Conservation (phyloP, 345 rosid species). For the Trapa incisa region DNA sequence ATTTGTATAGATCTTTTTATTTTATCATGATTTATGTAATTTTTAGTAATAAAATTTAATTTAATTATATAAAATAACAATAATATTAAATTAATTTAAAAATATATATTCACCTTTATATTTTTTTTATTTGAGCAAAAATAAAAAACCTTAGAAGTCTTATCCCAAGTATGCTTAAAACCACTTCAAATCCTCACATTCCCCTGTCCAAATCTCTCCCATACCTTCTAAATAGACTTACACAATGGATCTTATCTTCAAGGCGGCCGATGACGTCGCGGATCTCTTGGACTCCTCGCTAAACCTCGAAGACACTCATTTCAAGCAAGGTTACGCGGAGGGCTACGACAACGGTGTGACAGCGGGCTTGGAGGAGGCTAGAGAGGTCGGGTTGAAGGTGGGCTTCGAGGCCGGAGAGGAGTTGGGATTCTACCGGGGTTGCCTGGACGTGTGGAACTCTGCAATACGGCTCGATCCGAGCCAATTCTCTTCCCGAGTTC, state of each 20-base stretch:
- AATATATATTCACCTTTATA: no score
- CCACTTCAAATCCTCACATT: no score
- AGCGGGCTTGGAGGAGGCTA: constrained; percentile 51
- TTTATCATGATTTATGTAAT: no score
- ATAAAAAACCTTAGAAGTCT: no score
- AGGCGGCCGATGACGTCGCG: constrained; percentile 14
- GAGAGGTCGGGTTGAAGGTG: constrained; percentile 40
- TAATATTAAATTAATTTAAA: no score
- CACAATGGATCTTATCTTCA: constrained; percentile 3
- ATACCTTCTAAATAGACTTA: no score
- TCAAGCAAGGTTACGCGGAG: constrained; percentile 46
- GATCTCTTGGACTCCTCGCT: constrained; percentile 48
- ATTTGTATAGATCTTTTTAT: no score
- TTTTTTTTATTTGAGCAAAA: no score
- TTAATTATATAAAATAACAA: no score
- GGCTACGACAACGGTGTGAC: constrained; percentile 39
- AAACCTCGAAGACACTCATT: constrained; percentile 48
- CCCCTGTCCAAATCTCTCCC: no score
- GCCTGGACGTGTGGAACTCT: constrained; percentile 56
- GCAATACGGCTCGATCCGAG: constrained; percentile 32
- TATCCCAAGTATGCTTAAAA: no score
- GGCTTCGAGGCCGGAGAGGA: constrained; percentile 78
- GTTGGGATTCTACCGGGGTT: constrained; percentile 66
- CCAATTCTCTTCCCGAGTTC: constrained; percentile 41
- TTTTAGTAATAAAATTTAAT: no score